Conservation (phyloP, 2,329 filamentous ascomycete species). For the Colletotrichum somersetense region DNA sequence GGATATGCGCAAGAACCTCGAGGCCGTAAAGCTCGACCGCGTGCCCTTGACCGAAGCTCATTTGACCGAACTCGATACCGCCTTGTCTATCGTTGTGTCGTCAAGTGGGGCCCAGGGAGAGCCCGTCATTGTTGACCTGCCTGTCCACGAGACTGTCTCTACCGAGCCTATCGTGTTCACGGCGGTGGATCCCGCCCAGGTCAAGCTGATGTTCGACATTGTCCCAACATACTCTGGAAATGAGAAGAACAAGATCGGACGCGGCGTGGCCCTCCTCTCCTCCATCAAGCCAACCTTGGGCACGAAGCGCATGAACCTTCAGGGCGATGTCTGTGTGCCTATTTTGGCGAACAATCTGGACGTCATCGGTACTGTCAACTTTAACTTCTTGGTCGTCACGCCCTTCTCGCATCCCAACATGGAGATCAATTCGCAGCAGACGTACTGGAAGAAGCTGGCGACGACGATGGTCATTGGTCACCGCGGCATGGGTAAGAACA, state of each 20-base stretch:
- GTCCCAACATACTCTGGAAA: conserved; percentile 95
- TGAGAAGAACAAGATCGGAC: conserved; percentile 88
- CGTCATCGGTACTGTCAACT: conserved; percentile 94
- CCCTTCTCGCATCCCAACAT: conserved; percentile 95
- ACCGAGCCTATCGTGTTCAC: conserved; percentile 95
- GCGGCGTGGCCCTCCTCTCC: conserved; percentile 88
- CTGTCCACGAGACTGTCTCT: conserved; percentile 91
- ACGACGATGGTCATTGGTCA: conserved; percentile 86
- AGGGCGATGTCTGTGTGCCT: conserved; percentile 92
- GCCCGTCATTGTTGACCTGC: conserved; percentile 89
- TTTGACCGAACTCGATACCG: conserved; percentile 92
- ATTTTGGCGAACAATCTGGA: conserved; percentile 89
- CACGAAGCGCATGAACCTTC: conserved; percentile 87
- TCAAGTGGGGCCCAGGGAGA: conserved; percentile 89
- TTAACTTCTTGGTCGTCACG: conserved; percentile 96
- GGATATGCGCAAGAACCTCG: conserved; percentile 86
- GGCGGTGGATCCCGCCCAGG: conserved; percentile 80
- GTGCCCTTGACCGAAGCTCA: conserved; percentile 91
- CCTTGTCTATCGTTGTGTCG: conserved; percentile 90
- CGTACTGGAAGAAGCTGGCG: conserved; percentile 94
- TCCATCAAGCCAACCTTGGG: conserved; percentile 87
- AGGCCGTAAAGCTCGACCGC: conserved; percentile 87
- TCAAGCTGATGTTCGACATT: conserved; percentile 94
- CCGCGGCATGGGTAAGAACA: conserved; percentile 89
- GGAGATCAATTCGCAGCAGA: conserved; percentile 89